Percentiles rank a stretch among this genome's conserved stretches.
These are phyloP conservation scores for Takakia lepidozioides DNA, from an alignment of 225 moss, liverwort and hornwort genomes.

Conservation along the genomic window DNA sequence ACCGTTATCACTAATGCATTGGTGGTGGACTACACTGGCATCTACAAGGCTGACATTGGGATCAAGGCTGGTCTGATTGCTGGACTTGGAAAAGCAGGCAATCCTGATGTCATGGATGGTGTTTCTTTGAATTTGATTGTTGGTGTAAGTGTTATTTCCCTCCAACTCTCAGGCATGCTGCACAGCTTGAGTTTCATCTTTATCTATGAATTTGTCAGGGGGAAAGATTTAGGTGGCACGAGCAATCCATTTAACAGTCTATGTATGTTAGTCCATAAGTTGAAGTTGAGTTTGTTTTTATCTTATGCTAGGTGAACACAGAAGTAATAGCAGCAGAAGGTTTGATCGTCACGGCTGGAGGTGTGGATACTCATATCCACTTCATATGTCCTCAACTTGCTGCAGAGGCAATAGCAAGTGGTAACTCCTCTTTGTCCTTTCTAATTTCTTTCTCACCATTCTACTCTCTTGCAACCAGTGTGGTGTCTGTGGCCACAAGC, in stretches of 20 bases:
- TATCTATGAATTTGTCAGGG: background rate
- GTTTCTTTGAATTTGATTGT: constrained; percentile 58
- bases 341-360: constrained; percentile 80
- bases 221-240: too few relatives aligned
- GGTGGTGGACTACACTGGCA: constrained; percentile 71
- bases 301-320: constrained; percentile 66
- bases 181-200: background rate
- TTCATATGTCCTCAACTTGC: constrained; percentile 91
- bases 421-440: constrained; percentile 24
- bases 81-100: constrained; percentile 89
- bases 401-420: constrained; percentile 66
- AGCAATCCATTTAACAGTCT: background rate
- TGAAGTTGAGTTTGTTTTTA: constrained; percentile 11
- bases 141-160: constrained; percentile 47
- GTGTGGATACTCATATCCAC: constrained; percentile 79
- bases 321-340: constrained; percentile 77
- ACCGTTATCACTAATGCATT: constrained; percentile 63
- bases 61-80: constrained; percentile 65
- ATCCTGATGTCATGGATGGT: constrained; percentile 94
- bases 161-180: background rate
- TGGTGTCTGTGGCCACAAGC: too few relatives aligned
- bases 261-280: constrained; percentile 2
- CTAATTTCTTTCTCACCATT: background rate
- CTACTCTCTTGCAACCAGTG: too few relatives aligned
- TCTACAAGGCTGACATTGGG: constrained; percentile 85